These are phyloP conservation scores for Anisodus acutangulus DNA, from an alignment of 257 asterid genomes.

Conservation along the genomic window DNA sequence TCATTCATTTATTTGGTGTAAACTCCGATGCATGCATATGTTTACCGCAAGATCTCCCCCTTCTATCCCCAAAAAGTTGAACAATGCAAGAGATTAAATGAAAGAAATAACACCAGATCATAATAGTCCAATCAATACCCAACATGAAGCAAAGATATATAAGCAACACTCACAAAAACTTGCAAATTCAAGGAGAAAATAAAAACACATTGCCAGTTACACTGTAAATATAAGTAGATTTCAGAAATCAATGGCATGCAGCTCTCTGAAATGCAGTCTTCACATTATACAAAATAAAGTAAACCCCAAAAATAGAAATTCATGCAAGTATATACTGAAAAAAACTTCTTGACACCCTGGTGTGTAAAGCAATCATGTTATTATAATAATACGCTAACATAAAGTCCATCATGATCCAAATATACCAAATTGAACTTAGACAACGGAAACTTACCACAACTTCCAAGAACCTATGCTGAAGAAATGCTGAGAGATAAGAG, in stretches of 20 bases:
- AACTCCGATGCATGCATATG: not conserved
- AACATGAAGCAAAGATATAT: not conserved
- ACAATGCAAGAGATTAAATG: not conserved
- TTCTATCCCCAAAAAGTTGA: not conserved
- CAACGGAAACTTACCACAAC: not conserved
- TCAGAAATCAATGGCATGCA: not conserved
- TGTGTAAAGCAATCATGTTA: not conserved
- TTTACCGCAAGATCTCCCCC: too few species aligned
- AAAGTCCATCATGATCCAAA: not conserved
- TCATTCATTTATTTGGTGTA: too few species aligned
- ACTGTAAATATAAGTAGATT: not conserved
- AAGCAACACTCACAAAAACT: not conserved
- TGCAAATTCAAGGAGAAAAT: not conserved
- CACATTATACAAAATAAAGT: not conserved
- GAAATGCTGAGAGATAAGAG: not conserved
- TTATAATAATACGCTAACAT: not conserved
- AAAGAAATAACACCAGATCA: not conserved
- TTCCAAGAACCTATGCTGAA: not conserved
- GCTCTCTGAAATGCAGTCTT: not conserved
- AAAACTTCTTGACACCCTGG: too few species aligned
- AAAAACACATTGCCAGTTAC: not conserved
- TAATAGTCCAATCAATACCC: not conserved
- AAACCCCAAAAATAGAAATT: not conserved
- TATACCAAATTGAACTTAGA: not conserved
- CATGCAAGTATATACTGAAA: not conserved